Base-by-base conservation (phyloP, 2,329 filamentous ascomycete genomes). In the Aspergillus flavus region DNA sequence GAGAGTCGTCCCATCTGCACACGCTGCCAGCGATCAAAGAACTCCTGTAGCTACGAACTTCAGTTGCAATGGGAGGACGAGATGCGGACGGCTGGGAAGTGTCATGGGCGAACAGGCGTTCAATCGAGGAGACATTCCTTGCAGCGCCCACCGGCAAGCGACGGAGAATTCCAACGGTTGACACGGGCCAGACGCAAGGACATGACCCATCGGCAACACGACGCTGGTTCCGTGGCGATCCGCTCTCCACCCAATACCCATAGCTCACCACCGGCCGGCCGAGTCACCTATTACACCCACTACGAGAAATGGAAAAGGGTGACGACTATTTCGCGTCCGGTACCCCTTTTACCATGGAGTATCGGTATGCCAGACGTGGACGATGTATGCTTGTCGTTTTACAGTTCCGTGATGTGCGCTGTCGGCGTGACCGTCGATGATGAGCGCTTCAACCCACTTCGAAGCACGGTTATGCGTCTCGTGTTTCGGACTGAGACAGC, bases 61-160 rank as follows among this genome's bases (percentile, higher is more conserved):
- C 59, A 52, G 28, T 23, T 61, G 21, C 59, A 57, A 50, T 61
- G 59, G 59, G 53, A 61, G 59, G 59, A 61, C 39, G 59, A 57
- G 7, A 57, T 61, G 59, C 54, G 59, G 12, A 28, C 41, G 19
- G 59, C 53, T n/a, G 59, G 59, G 16, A 61, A 61, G 26, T 61
- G 59, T 11, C 59, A 57, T 39, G 59, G 59, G 34, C 59, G 59
- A 52, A 57, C 59, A 4, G 59, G 59, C 16, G 43, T 61, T 48
- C 50, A 26, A 21, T 21, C 32, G 21, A 57, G 21, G 36, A 50
- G 28, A 21, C 16, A 32, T 26, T 58, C 59, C n/a, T 28, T 39
- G 12, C 53, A 7, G 50, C 32, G 12, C 12, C 39, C 34, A 50
- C 21, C 46, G 48, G 23, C 43, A 7, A 19, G 11, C 16, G 43